Evolutionary conservation across 371 early-diverging fungal genomes (phyloP), one percentile per base, ranked within the genome.

Genomic region (Dichotomocladium elegans): DNA sequence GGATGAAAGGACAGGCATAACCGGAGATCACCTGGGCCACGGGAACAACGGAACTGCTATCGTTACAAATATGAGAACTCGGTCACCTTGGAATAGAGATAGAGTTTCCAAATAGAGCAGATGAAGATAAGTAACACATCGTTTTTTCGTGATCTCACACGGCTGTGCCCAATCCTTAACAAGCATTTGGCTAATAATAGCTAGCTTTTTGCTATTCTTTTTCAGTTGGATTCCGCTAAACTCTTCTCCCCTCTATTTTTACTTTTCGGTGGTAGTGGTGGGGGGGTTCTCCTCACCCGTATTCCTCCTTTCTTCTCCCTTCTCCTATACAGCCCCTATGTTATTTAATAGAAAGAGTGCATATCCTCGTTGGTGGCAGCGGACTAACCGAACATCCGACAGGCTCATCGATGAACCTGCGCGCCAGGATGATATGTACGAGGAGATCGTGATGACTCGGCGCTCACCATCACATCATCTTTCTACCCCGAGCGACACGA

Each of bases 401-500:
- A 25, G 41, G 8, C 26, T 51, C 17, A 37, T 26, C 27, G 10
- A 15, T 15, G 15, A 28, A 19, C 51, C 51, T 28, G 51, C 51
- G 9, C 37, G 53, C 19, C 25, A 44, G 19, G 57, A 56, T 29
- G 57, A 56, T 4, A 56, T 34, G 22, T 56, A 56, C 44, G 57
- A 56, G 44, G 57, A 56, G 24, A 50, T 56, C 26, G 19, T 44
- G 9, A 53, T 53, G 53, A 33, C 53, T 41, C n/a, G 35, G 35
- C 34, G 43, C 17, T 6, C 12, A 17, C 53, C 21, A 42, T 31
- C 5, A 43, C 53, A 29, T 8, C 52, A n/a, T 35, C n/a, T 29
- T 19, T 12, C 7, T 22, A 10, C 28, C 29, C 3, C 28, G 43
- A 19, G 21, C 37, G 14, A 42, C 12, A 11, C 12, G 21, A 25